Percentiles rank a stretch among this genome's conserved stretches.
Conservation (phyloP, 2,329 filamentous ascomycete species). For the Aspergillus brunneoviolaceus region DNA sequence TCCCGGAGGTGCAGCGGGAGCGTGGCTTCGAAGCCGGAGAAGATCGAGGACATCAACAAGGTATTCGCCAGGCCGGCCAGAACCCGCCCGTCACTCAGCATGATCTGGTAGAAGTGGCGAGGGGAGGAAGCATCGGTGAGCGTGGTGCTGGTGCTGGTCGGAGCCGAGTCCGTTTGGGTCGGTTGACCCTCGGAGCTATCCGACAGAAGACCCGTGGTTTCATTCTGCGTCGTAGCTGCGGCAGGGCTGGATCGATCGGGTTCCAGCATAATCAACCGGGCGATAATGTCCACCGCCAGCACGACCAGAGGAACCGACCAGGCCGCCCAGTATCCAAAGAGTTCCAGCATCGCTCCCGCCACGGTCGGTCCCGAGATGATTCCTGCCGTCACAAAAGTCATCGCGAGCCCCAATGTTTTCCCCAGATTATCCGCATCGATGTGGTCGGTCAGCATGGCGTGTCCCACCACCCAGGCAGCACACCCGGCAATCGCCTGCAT, state of each 20-base stretch:
- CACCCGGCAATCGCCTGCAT: slow-evolving; percentile 31
- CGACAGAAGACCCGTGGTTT: background rate
- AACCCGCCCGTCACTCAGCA: slow-evolving; percentile 45
- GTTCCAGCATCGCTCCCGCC: slow-evolving; percentile 27
- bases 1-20: slow-evolving; percentile 55
- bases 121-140: background rate
- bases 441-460: slow-evolving; percentile 31
- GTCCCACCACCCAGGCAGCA: slow-evolving; percentile 34
- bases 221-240: background rate
- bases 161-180: background rate
- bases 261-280: slow-evolving; percentile 32
- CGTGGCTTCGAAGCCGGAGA: slow-evolving; percentile 57
- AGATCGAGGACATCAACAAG: slow-evolving; percentile 49
- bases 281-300: slow-evolving; percentile 29
- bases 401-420: slow-evolving; percentile 25
- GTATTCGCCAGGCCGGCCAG: slow-evolving; percentile 43
- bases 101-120: slow-evolving; percentile 33
- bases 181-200: background rate
- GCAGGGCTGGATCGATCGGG: background rate
- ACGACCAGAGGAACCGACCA: slow-evolving; percentile 30
- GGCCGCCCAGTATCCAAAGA: slow-evolving; percentile 33
- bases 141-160: no score
- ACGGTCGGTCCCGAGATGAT: slow-evolving; percentile 31
- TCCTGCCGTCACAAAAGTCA: slow-evolving; percentile 28
- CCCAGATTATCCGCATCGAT: slow-evolving; percentile 28